Base-by-base conservation (phyloP, 352 stramenopile genomes). In the Phytophthora boehmeriae region DNA sequence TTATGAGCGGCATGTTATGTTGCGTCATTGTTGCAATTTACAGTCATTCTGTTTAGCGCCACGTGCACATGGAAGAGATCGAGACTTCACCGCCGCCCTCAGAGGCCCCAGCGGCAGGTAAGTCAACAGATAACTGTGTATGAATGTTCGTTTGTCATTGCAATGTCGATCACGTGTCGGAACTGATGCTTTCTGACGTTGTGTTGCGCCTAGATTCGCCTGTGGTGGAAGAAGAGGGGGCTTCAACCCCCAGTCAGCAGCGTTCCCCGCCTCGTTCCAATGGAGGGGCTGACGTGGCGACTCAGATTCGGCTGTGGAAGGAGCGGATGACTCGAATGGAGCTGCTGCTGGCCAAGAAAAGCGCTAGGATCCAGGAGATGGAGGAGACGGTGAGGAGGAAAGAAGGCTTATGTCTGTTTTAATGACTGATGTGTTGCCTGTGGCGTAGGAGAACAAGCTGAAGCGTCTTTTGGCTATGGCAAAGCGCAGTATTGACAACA, bases 401-500 rank as follows among this genome's bases (percentile, higher is more conserved):
- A 6, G 6, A 30, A 30, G 25, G n/a, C n/a, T n/a, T n/a, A n/a
- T n/a, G n/a, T n/a, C n/a, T n/a, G n/a, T n/a, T n/a, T n/a, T n/a
- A n/a, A n/a, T n/a, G n/a, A n/a, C 16, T 51, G 20, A 1, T 59
- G 28, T 35, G 41, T 36, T 36, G 6, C 6, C 6, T 36, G 4
- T 41, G 16, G 25, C 38, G 17, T 46, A 93, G 80, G 85, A 96
- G 51, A 66, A 66, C 23, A 96, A 93, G 53, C 45, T 96, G 39
- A 96, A 94, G 74, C 78, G 87, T 4, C 54, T 96, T 53, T 63
- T 96, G 30, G 83, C 84, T 10, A 86, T 93, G 80, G 87, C 87
- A n/a, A 96, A 96, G 62, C 81, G 87, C 38, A 96, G 87, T 58
- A 93, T 96, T 54, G 87, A 96, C 56, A 96, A 93, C 65, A 96